These are phyloP conservation scores for Diaporthe caulivora DNA, from an alignment of 2,329 filamentous ascomycete species.

Conservation along the genomic window DNA sequence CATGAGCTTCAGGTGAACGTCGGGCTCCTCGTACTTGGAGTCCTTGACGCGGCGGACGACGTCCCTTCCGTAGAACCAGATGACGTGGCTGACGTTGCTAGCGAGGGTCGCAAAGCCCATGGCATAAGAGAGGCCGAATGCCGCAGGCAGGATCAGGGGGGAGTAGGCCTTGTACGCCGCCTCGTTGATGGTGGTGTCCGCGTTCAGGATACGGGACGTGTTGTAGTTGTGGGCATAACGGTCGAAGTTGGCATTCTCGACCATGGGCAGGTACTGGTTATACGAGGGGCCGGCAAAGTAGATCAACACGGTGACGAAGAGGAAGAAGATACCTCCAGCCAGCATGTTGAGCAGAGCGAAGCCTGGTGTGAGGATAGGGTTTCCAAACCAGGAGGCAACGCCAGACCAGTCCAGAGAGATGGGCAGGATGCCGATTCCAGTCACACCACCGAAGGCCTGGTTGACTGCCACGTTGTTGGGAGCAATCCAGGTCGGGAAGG, in stretches of 20 bases:
- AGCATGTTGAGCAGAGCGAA: conserved; percentile 27
- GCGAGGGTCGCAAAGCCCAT: conserved; percentile 69
- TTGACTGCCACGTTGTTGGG: conserved; percentile 27
- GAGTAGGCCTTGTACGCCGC: conserved; percentile 44
- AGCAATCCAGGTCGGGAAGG: conserved; percentile 31
- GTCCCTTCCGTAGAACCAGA: conserved; percentile 65
- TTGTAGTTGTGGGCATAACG: conserved; percentile 1
- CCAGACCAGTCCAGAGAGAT: conserved; percentile 27
- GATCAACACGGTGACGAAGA: conserved; percentile 21
- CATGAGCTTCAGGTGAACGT: conserved; percentile 63
- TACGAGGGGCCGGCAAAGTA: conserved; percentile 22
- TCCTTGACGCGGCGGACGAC: conserved; percentile 24
- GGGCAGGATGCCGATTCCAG: conserved; percentile 19
- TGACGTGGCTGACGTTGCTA: conserved; percentile 62
- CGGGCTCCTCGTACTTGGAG: conserved; percentile 42
- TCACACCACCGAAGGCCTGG: conserved; percentile 17
- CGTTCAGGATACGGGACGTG: conserved; percentile 25
- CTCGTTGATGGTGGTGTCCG: conserved; percentile 43
- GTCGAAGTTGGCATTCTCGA: conserved; percentile 12
- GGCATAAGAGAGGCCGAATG: conserved; percentile 54
- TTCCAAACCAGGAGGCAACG: neutral
- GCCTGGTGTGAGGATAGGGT: neutral
- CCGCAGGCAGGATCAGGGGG: conserved; percentile 44
- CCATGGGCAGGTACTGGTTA: conserved; percentile 24
- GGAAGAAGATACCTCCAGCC: conserved; percentile 23